phyloP scores from a whole-genome alignment of 2,329 filamentous ascomycete genomes.

The Atkinsonella hypoxylon region DNA sequence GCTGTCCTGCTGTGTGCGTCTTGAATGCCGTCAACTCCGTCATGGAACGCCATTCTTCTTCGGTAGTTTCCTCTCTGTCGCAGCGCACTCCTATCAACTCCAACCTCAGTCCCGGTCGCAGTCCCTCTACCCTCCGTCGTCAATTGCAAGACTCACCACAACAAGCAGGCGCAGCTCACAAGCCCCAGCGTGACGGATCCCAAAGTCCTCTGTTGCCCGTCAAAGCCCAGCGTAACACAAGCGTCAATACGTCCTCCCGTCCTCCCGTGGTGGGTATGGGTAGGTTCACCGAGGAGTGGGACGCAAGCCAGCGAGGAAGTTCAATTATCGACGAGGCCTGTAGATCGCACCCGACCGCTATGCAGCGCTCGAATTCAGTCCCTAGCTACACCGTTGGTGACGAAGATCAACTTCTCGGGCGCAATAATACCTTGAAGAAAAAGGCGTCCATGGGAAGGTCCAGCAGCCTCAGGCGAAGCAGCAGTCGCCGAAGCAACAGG shows the following conservation, averaged over 20 bases:
- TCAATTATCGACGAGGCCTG: slow-evolving; percentile 44
- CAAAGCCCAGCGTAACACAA: slow-evolving; percentile 10
- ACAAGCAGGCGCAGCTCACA: slow-evolving; percentile 7
- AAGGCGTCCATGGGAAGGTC: slow-evolving; percentile 65
- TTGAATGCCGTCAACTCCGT: slow-evolving; percentile 14
- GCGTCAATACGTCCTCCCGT: not conserved
- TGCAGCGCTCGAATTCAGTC: slow-evolving; percentile 52
- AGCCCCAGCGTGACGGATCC: slow-evolving; percentile 1
- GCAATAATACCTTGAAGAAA: slow-evolving; percentile 74
- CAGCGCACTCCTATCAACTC: slow-evolving; percentile 10
- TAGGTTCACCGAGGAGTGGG: slow-evolving; percentile 60
- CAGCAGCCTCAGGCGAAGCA: slow-evolving; percentile 64
- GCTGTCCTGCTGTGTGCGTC: not conserved
- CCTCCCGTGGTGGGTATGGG: slow-evolving; percentile 17
- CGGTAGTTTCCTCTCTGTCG: slow-evolving; percentile 9
- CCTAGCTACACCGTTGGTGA: slow-evolving; percentile 40
- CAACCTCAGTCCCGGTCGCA: slow-evolving; percentile 5
- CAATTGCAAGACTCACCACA: slow-evolving; percentile 7
- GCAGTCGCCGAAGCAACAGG: slow-evolving; percentile 69
- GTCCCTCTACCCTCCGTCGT: slow-evolving; percentile 4
- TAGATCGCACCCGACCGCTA: slow-evolving; percentile 14
- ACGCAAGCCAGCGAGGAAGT: slow-evolving; percentile 53
- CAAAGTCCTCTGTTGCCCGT: slow-evolving; percentile 11
- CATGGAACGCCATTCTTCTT: slow-evolving; percentile 18
- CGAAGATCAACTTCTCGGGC: slow-evolving; percentile 27